A percentile compares a stretch with the other conserved stretches of the same genome.
phyloP scores from a whole-genome alignment of 2,329 filamentous ascomycete species.

The Cladobotryum mycophilum region DNA sequence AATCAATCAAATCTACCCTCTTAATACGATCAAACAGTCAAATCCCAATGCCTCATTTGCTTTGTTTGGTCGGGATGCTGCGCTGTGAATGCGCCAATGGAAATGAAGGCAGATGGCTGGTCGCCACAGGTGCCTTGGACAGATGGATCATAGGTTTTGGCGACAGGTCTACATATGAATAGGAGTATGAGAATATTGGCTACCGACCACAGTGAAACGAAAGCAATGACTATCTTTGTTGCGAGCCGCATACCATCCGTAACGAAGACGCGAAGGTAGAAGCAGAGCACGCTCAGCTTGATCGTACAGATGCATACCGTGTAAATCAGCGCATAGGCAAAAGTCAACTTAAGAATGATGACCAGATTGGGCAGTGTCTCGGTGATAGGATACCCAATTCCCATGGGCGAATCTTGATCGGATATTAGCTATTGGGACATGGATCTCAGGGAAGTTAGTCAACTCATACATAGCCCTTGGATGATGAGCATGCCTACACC shows the following conservation, averaged over 20 bases:
- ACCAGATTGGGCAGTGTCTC: conserved; percentile 19
- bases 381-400: conserved; percentile 20
- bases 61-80: too few relatives aligned
- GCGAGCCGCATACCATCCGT: conserved; percentile 22
- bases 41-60: too few relatives aligned
- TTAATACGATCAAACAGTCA: too few relatives aligned
- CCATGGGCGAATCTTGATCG: conserved; percentile 17
- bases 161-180: conserved; percentile 21
- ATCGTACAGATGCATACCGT: conserved; percentile 28
- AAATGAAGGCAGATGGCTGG: conserved; percentile 31
- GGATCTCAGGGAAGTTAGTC: not conserved
- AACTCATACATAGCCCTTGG: conserved; percentile 24
- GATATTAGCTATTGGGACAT: not conserved
- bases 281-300: conserved; percentile 36
- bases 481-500: conserved; percentile 24
- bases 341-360: conserved; percentile 23
- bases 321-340: conserved; percentile 33
- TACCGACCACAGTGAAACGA: conserved; percentile 23
- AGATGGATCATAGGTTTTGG: conserved; percentile 19
- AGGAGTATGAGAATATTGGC: conserved; percentile 21
- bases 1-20: too few relatives aligned
- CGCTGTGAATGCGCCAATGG: conserved; percentile 33
- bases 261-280: conserved; percentile 39
- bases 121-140: conserved; percentile 29
- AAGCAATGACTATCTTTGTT: conserved; percentile 24